These are phyloP conservation scores for Penicillium bialowiezense DNA, from an alignment of 495 filamentous ascomycete genomes.

Conservation along the genomic window DNA sequence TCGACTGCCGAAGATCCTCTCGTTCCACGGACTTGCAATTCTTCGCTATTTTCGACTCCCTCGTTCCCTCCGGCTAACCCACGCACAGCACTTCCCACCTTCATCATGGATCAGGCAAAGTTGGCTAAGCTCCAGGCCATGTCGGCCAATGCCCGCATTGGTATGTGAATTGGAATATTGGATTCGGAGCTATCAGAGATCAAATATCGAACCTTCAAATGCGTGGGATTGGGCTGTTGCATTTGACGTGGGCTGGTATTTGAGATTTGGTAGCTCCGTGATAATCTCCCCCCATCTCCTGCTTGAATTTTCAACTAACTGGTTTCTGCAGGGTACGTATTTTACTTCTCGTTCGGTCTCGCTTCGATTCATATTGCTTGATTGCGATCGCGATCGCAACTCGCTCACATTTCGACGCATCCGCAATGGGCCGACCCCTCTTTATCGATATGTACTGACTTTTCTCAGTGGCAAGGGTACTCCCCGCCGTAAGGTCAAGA, in stretches of 20 bases:
- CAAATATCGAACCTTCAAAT: conserved; percentile 5
- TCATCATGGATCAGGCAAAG: conserved; percentile 58
- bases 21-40: neutral
- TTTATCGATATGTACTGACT: conserved; percentile 6
- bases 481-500: conserved; percentile 96
- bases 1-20: neutral
- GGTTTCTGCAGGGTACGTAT: neutral
- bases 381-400: too few relatives aligned
- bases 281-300: neutral
- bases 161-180: conserved; percentile 32
- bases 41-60: neutral
- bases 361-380: neutral
- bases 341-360: neutral
- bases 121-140: conserved; percentile 41
- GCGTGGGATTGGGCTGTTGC: too few relatives aligned
- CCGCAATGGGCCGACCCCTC: too few relatives aligned
- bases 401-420: too few relatives aligned
- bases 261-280: neutral
- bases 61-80: conserved; percentile 15
- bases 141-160: conserved; percentile 56
- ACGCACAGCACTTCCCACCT: conserved; percentile 26
- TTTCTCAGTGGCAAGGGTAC: conserved; percentile 88
- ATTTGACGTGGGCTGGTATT: neutral
- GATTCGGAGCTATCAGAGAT: too few relatives aligned
- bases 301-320: neutral